phyloP scores from a whole-genome alignment of 768 basidiomycete species.

The Paxillus ammoniavirescens region DNA sequence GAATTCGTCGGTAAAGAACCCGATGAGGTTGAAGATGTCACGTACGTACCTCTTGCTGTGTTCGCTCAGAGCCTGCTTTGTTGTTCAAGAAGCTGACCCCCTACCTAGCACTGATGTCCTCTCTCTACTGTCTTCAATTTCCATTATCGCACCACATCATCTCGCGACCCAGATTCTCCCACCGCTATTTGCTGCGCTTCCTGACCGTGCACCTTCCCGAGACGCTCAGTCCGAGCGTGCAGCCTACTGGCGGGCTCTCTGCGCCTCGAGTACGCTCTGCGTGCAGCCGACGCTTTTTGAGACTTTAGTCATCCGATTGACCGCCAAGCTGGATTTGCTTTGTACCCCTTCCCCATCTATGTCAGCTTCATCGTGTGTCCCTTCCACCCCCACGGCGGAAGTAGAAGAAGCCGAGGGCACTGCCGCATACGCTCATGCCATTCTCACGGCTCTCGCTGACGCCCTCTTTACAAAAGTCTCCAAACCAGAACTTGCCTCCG shows the following conservation, averaged over 20 bases:
- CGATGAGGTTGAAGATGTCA: conserved; percentile 55
- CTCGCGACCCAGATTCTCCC: conserved; percentile 79
- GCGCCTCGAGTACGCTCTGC: conserved; percentile 71
- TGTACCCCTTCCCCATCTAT: conserved; percentile 38
- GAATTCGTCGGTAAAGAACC: conserved; percentile 54
- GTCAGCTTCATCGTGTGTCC: not conserved
- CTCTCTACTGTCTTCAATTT: conserved; percentile 61
- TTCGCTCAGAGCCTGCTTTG: not conserved
- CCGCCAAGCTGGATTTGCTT: conserved; percentile 73
- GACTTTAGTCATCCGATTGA: conserved; percentile 72
- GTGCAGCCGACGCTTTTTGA: conserved; percentile 78
- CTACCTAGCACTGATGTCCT: conserved; percentile 53
- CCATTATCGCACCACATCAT: conserved; percentile 56
- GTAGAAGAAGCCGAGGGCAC: conserved; percentile 51
- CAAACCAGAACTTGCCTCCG: conserved; percentile 49
- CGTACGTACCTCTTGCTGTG: conserved; percentile 28
- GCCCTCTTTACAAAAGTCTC: conserved; percentile 55
- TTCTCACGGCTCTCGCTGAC: conserved; percentile 67
- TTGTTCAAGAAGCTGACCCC: not conserved
- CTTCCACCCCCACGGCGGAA: not conserved
- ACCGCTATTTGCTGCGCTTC: conserved; percentile 71
- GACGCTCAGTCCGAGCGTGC: conserved; percentile 55
- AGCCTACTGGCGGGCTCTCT: conserved; percentile 65
- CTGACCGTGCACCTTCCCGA: conserved; percentile 59
- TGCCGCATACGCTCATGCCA: conserved; percentile 85